Base-by-base conservation (phyloP, 352 stramenopile genomes). In the Phytophthora pluvialis region DNA sequence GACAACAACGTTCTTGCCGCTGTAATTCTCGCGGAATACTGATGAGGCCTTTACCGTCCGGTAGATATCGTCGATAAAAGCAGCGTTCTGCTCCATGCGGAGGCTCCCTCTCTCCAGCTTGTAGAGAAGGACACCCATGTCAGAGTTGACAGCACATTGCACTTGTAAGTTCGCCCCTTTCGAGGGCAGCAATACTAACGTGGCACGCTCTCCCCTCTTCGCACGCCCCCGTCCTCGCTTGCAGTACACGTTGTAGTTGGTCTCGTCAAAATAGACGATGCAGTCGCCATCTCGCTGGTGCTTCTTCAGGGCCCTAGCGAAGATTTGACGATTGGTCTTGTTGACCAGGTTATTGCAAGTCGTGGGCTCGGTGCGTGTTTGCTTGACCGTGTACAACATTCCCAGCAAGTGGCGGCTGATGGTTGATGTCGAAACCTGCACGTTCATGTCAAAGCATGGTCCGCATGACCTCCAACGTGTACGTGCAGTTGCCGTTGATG, bases 181-280 rank as follows among this genome's bases (percentile, higher is more conserved):
- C 9, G 38, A 48, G 2, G 35, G 50, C 16, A 12, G 36, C 15
- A 49, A 7, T 2, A 58, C 36, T 8, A 58, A 21, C 0, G 26
- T 48, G 3, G 13, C 50, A 1, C 38, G 36, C 4, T 39, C 15
- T 4, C 36, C 38, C n/a, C 18, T 48, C 36, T 58, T 48, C 9
- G 50, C 26, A 5, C 26, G 50, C 0, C 36, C 38, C 13, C 16
- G 21, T 6, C 13, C 11, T 4, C 50, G 10, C 38, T 38, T 58
- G 36, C 50, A 58, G 21, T 57, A 58, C n/a, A 58, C 38, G 13
- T 58, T 46, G 50, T 40, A 48, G n/a, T 48, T 58, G 4, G 38
- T 48, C 16, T 58, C 36, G 35, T 48, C 50, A 29, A 40, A 58
- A 26, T 58, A 49, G 5, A 58, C 25, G n/a, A 58, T 58, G 15